Conservation (phyloP, 176 grass and related monocot genomes). For the Avena sativa region DNA sequence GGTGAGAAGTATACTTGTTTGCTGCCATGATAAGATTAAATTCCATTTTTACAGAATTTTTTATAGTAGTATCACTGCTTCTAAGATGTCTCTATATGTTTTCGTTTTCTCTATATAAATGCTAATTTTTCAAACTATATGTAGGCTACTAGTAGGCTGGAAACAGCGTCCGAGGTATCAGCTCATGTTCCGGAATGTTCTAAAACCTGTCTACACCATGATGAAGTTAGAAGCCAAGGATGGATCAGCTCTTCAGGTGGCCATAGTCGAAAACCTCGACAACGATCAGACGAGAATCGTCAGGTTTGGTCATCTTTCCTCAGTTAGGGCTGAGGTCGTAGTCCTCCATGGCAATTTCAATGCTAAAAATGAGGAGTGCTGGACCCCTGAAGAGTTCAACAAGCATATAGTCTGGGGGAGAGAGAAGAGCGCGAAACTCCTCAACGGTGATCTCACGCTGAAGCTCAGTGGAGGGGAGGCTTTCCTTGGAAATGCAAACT, state of each 20-base stretch:
- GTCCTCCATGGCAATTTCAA: constrained; percentile 65
- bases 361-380: constrained; percentile 51
- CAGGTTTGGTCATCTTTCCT: constrained; percentile 52
- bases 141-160: constrained; percentile 36
- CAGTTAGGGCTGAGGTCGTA: constrained; percentile 54
- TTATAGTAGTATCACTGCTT: neutral
- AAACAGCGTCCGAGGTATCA: constrained; percentile 44
- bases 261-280: constrained; percentile 47
- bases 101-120: neutral
- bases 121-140: neutral
- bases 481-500: constrained; percentile 50
- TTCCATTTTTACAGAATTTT: neutral
- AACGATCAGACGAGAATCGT: constrained; percentile 26
- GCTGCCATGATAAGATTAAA: neutral
- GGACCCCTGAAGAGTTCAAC: constrained; percentile 53
- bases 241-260: constrained; percentile 49
- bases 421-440: constrained; percentile 53
- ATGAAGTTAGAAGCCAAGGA: constrained; percentile 49
- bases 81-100: neutral
- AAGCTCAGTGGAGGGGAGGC: constrained; percentile 56
- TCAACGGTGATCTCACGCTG: constrained; percentile 48
- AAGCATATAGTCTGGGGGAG: constrained; percentile 53
- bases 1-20: constrained; percentile 29
- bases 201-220: constrained; percentile 53
- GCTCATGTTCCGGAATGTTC: constrained; percentile 45